Conservation (phyloP, 2,329 filamentous ascomycete species). For the Colletotrichum endophyticum region DNA sequence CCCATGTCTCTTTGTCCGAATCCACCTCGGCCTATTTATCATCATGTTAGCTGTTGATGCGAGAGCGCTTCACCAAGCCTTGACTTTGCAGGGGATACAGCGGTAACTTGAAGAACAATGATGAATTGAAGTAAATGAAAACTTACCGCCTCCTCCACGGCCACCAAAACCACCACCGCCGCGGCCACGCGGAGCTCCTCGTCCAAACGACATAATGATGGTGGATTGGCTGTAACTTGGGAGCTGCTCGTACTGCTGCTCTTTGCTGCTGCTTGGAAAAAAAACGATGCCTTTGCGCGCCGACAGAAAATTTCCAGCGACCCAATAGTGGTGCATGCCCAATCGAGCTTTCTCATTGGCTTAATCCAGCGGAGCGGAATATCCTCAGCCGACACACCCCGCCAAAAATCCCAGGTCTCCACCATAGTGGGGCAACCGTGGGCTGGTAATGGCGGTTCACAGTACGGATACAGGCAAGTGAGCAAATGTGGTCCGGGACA, state of each 20-base stretch:
- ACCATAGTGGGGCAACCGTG: background rate
- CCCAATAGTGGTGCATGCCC: constrained; percentile 14
- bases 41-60: background rate
- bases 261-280: background rate
- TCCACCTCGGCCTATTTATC: constrained; percentile 17
- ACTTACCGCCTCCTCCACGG: constrained; percentile 18
- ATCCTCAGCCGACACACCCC: background rate
- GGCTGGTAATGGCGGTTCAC: background rate
- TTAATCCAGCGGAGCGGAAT: background rate
- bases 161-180: constrained; percentile 22
- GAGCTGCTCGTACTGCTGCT: constrained; percentile 16
- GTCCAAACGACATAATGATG: constrained; percentile 23
- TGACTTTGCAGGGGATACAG: background rate
- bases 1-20: constrained; percentile 23
- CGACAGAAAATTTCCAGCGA: constrained; percentile 22
- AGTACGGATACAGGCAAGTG: background rate
- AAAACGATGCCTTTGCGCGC: background rate
- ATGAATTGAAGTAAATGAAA: background rate
- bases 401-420: background rate
- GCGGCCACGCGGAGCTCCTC: constrained; percentile 24
- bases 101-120: background rate
- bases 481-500: background rate
- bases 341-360: constrained; percentile 16
- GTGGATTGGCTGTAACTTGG: constrained; percentile 1
- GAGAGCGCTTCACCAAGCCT: background rate